Evolutionary conservation across 2,329 filamentous ascomycete genomes (phyloP), one percentile per base, ranked within the genome.

Genomic region (Elsinoe perseae): DNA sequence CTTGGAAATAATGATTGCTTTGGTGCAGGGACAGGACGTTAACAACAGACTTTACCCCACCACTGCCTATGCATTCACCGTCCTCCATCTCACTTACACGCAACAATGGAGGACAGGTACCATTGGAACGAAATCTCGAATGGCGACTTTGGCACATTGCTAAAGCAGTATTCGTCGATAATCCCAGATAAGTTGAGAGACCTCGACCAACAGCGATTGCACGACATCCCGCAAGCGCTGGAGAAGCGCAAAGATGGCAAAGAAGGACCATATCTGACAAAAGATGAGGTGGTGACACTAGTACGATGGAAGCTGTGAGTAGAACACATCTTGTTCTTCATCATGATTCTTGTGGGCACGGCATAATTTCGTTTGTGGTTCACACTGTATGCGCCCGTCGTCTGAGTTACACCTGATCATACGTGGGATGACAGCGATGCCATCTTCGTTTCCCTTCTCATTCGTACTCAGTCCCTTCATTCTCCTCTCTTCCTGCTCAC

Each of bases 251-350:
- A 66, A 53, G 62, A 64, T 6, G 62, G 66, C 27, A 61, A 61
- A 4, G 62, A 66, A 64, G 48, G 28, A 27, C 18, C 67, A 3
- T 60, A 68, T 9, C 79, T 88, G 71, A 71, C 66, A 2, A 77
- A 82, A 46, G 72, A 77, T 1, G 79, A 87, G 63, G 73, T 87
- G 30, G 77, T 80, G 62, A 72, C 64, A 18, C 73, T 89, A 2
- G 79, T 87, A 8, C 78, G 85, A 46, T 89, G 85, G 85, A 89
- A 89, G 67, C 73, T 89, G 81, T 86, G 72, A 66, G 81, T 68
- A 21, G 71, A 44, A 36, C 27, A 56, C 14, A 50, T 58, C 34
- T 20, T 27, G 28, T 36, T 53, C 28, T 40, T 25, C 9, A 32
- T 60, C 56, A 52, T 44, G 60, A 21, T 38, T 54, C 30, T n/a